A percentile compares a stretch with the other conserved stretches of the same genome.
These are phyloP conservation scores for Tagetes patula DNA, from an alignment of 129 eudicot species.

Conservation along the genomic window DNA sequence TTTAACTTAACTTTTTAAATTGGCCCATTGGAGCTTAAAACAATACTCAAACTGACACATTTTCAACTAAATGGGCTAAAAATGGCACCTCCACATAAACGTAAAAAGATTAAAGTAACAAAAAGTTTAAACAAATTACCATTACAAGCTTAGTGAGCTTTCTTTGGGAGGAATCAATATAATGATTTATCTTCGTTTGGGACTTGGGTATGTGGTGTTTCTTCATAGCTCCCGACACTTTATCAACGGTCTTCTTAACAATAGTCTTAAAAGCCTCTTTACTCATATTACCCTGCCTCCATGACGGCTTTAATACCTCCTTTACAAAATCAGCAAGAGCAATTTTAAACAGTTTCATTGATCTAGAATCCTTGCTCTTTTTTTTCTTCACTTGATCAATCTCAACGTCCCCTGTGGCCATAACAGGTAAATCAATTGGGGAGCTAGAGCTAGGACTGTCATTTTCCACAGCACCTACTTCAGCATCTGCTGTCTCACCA, in stretches of 20 bases:
- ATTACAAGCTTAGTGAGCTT: slow-evolving; percentile 87
- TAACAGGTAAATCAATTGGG: slow-evolving; percentile 45
- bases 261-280: slow-evolving; percentile 98
- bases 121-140: slow-evolving; percentile 44
- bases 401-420: slow-evolving; percentile 65
- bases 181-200: slow-evolving; percentile 76
- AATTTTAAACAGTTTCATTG: slow-evolving; percentile 73
- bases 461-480: slow-evolving; percentile 76
- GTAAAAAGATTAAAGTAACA: not conserved
- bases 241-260: slow-evolving; percentile 96
- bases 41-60: not conserved
- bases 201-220: slow-evolving; percentile 82
- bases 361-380: slow-evolving; percentile 69
- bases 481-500: slow-evolving; percentile 96
- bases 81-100: not conserved
- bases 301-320: slow-evolving; percentile 89
- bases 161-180: slow-evolving; percentile 80
- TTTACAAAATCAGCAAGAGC: slow-evolving; percentile 89
- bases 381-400: slow-evolving; percentile 74
- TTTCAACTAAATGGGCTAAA: not conserved
- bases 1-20: not conserved
- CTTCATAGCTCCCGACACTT: slow-evolving; percentile 92
- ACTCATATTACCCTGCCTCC: slow-evolving; percentile 99
- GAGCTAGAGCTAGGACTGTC: slow-evolving; percentile 74
- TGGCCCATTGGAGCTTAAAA: not conserved